Evolutionary conservation across 768 basidiomycete genomes (phyloP), one percentile per base, ranked within the genome.

Genomic region (Boletus rubroflammeus): DNA sequence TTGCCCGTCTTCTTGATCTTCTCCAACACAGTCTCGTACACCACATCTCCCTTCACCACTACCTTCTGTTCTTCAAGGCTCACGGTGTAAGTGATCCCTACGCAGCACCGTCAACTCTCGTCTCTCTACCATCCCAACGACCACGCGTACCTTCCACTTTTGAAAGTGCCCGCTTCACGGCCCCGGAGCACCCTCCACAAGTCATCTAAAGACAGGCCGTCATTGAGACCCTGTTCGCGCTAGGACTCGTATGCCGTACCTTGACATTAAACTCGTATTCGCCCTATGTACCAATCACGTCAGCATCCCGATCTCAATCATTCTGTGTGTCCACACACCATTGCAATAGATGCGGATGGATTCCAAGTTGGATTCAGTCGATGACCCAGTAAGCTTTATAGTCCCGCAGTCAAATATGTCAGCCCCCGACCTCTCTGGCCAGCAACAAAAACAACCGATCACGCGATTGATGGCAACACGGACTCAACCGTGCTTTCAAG

Each of bases 1-100:
- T 94, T 94, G 59, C 93, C 93, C 10, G 93, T 96, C 81, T 93
- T 95, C 79, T 83, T 82, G 66, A 96, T 91, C 76, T 78, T 88
- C 49, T 74, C 84, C 13, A 82, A 71, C 43, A 93, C 75, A 3
- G 76, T 76, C 0, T 91, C 88, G 67, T 88, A 90, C 17, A 78
- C 62, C 10, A 82, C 74, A 3, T 73, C 69, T 11, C 82, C 83
- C 10, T 68, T 83, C 45, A 95, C 90, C 49, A 81, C 49, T 51
- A 94, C 93, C 65, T 81, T 79, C 67, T 94, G 90, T 36, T 73
- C 82, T 28, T 81, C 83, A 34, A 93, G 80, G 63, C 65, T 75
- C 59, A 94, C 84, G 5, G 74, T 67, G 73, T 76, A 93, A 3
- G 73, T 73, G 19, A 75, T 65, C 3, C 43, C 53, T 41, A 39